A percentile compares a stretch with the other conserved stretches of the same genome.
These are phyloP conservation scores for Starmerella apicola DNA, from an alignment of 805 yeast genomes.

Conservation along the genomic window DNA sequence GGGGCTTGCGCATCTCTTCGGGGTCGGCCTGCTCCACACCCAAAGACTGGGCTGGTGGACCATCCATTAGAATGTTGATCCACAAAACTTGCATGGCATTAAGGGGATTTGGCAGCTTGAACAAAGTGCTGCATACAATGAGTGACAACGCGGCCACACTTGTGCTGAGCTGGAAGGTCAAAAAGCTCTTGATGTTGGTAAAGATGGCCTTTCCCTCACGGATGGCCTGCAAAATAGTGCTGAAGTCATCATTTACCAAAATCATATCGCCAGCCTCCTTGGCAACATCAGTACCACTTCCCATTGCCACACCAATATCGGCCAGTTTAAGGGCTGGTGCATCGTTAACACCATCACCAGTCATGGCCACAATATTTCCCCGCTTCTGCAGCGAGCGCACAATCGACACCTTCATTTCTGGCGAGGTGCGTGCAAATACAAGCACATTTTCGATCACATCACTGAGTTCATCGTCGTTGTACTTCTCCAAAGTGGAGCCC, in stretches of 20 bases:
- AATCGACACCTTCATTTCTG: conserved; percentile 41
- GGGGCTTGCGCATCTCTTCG: conserved; percentile 93
- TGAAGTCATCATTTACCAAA: conserved; percentile 89
- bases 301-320: conserved; percentile 86
- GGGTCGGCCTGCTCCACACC: conserved; percentile 97
- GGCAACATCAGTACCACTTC: conserved; percentile 93
- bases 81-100: conserved; percentile 97
- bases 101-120: conserved; percentile 83
- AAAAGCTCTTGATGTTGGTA: conserved; percentile 85
- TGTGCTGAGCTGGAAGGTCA: conserved; percentile 91
- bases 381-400: conserved; percentile 42
- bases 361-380: conserved; percentile 96
- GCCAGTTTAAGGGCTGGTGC: conserved; percentile 97
- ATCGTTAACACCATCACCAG: conserved; percentile 98
- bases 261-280: conserved; percentile 98
- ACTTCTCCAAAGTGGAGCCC: conserved; percentile 68
- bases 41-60: conserved; percentile 95
- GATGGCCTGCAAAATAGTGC: conserved; percentile 84
- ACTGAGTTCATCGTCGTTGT: conserved; percentile 61
- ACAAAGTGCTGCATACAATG: conserved; percentile 75
- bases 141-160: conserved; percentile 88
- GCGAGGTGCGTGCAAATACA: conserved; percentile 33
- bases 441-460: conserved; percentile 70
- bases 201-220: conserved; percentile 97
- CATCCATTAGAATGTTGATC: conserved; percentile 97